Evolutionary conservation across 192 early-diverging fungal genomes (phyloP).

Genomic region (Spizellomyces sp.): DNA sequence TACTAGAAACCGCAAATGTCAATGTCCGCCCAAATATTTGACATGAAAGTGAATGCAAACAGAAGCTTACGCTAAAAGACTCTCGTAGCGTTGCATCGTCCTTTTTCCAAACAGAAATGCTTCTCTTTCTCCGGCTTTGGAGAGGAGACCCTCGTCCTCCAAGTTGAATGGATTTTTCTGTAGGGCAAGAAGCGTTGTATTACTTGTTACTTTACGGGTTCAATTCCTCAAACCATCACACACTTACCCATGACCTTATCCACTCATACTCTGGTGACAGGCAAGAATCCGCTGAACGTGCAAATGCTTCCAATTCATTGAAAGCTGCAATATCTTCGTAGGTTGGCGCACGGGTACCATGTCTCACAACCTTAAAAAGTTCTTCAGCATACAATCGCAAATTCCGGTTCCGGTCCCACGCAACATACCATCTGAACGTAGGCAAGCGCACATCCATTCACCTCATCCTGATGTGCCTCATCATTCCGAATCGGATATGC

Average conservation of each 20-base stretch:
- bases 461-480: background rate
- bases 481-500: background rate
- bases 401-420: background rate
- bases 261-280: background rate
- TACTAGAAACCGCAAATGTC: background rate
- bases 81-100: background rate
- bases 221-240: background rate
- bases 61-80: background rate
- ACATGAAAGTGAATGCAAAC: background rate
- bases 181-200: background rate
- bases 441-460: background rate
- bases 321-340: background rate
- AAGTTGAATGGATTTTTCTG: background rate
- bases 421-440: background rate
- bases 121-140: background rate
- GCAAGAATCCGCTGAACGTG: background rate
- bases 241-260: background rate
- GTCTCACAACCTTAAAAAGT: background rate
- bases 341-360: constrained; percentile 1
- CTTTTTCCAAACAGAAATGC: constrained; percentile 2
- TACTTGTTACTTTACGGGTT: too few relatives aligned
- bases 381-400: background rate
- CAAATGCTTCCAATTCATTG: background rate
- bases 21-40: background rate
- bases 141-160: constrained; percentile 1